A percentile compares a stretch with the other conserved stretches of the same genome.
Evolutionary conservation across 106 monocot genomes (phyloP).

Genomic region (Hemerocallis citrina): DNA sequence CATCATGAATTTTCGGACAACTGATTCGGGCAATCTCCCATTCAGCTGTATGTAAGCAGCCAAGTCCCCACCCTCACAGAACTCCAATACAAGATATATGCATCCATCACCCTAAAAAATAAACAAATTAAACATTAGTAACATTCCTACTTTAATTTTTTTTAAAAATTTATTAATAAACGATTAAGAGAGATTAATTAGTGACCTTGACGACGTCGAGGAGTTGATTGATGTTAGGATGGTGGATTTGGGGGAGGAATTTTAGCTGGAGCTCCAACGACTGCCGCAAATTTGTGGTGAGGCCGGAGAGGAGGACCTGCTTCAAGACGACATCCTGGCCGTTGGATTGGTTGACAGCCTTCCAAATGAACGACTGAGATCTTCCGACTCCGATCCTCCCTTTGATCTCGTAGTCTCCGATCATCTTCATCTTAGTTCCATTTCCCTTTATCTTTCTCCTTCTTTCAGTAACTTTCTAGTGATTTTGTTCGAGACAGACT

Average conservation of each 20-base stretch:
- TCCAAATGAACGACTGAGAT: conserved; percentile 18
- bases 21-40: conserved; percentile 33
- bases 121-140: background rate
- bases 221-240: conserved; percentile 62
- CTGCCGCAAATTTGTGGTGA: conserved; percentile 26
- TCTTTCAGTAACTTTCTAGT: too few relatives aligned
- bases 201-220: conserved; percentile 35
- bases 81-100: conserved; percentile 45
- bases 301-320: conserved; percentile 33
- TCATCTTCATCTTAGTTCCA: too few relatives aligned
- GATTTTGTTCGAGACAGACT: too few relatives aligned
- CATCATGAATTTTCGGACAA: conserved; percentile 36
- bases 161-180: background rate
- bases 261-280: conserved; percentile 48
- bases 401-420: conserved; percentile 26
- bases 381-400: conserved; percentile 22
- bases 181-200: background rate
- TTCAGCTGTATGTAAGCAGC: conserved; percentile 23
- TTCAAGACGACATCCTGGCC: conserved; percentile 43
- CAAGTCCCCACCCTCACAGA: conserved; percentile 47
- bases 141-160: background rate
- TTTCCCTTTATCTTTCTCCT: too few relatives aligned
- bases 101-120: conserved; percentile 25
- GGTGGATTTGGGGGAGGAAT: conserved; percentile 42
- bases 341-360: conserved; percentile 23